Conservation (phyloP, 768 basidiomycete species). For the Tylopilus balloui region DNA sequence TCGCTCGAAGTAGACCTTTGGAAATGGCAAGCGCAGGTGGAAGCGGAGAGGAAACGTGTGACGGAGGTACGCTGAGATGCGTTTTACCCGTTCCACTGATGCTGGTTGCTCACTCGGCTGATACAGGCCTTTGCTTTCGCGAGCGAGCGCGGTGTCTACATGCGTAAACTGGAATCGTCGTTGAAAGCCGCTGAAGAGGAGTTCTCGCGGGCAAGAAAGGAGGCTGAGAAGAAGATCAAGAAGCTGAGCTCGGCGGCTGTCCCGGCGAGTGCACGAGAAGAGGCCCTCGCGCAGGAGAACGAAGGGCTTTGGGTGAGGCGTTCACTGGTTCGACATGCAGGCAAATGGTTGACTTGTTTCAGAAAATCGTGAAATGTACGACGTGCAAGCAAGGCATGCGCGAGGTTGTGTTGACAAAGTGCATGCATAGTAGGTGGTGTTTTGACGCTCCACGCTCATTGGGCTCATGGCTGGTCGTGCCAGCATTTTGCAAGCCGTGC, state of each 20-base stretch:
- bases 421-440: conserved; percentile 77
- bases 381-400: conserved; percentile 80
- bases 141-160: conserved; percentile 29
- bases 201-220: conserved; percentile 43
- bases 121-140: conserved; percentile 29
- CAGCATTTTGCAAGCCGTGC: conserved; percentile 83
- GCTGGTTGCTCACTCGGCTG: background rate
- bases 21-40: conserved; percentile 33
- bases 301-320: conserved; percentile 53
- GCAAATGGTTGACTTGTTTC: background rate
- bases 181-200: conserved; percentile 41
- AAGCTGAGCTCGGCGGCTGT: conserved; percentile 33
- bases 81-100: background rate
- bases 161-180: conserved; percentile 20
- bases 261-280: conserved; percentile 28
- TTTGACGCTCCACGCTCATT: background rate
- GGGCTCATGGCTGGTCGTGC: background rate
- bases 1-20: conserved; percentile 30
- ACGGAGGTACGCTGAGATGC: conserved; percentile 36
- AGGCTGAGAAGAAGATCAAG: conserved; percentile 51
- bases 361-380: conserved; percentile 86
- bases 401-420: conserved; percentile 77
- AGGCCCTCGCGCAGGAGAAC: conserved; percentile 44
- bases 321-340: background rate
- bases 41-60: conserved; percentile 37